A percentile compares a stretch with the other conserved stretches of the same genome.
phyloP scores from a whole-genome alignment of 2,329 filamentous ascomycete species.

The Alternaria triticimaculans region DNA sequence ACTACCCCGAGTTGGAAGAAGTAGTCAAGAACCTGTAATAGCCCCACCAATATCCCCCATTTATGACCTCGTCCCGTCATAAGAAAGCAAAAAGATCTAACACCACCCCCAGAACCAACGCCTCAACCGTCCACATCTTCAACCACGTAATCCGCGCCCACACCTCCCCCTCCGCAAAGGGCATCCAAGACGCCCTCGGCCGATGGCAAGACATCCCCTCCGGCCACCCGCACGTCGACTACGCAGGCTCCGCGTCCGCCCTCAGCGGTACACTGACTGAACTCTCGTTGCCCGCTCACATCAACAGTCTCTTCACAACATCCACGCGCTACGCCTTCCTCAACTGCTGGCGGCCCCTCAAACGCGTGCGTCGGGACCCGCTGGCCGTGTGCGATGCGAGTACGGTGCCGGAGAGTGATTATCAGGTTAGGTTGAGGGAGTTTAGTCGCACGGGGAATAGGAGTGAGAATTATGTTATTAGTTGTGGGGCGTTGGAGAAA shows the following conservation, averaged over 20 bases:
- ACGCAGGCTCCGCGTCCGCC: slow-evolving; percentile 14
- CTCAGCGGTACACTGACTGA: slow-evolving; percentile 23
- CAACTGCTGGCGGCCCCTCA: slow-evolving; percentile 40
- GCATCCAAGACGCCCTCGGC: slow-evolving; percentile 51
- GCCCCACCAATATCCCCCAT: background rate
- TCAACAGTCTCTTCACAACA: slow-evolving; percentile 4
- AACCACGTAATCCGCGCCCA: slow-evolving; percentile 51
- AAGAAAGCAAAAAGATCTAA: background rate
- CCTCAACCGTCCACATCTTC: slow-evolving; percentile 36
- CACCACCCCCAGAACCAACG: slow-evolving; percentile 16
- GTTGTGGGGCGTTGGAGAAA: background rate
- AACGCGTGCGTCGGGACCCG: slow-evolving; percentile 30
- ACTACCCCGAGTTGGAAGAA: slow-evolving; percentile 25
- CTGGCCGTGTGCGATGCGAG: slow-evolving; percentile 31
- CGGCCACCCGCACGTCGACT: slow-evolving; percentile 30
- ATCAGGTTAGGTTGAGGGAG: slow-evolving; percentile 20
- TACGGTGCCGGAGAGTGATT: slow-evolving; percentile 25
- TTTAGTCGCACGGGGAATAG: slow-evolving; percentile 24
- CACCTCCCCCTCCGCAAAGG: slow-evolving; percentile 55
- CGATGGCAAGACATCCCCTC: slow-evolving; percentile 48
- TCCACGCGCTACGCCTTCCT: slow-evolving; percentile 34
- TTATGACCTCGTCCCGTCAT: too few species aligned
- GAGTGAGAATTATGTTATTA: slow-evolving; percentile 27
- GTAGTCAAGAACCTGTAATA: slow-evolving; percentile 20
- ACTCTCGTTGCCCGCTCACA: slow-evolving; percentile 20